A percentile compares a stretch with the other conserved stretches of the same genome.
phyloP scores from a whole-genome alignment of 371 early-diverging fungal species.

The Mucor ambiguus region DNA sequence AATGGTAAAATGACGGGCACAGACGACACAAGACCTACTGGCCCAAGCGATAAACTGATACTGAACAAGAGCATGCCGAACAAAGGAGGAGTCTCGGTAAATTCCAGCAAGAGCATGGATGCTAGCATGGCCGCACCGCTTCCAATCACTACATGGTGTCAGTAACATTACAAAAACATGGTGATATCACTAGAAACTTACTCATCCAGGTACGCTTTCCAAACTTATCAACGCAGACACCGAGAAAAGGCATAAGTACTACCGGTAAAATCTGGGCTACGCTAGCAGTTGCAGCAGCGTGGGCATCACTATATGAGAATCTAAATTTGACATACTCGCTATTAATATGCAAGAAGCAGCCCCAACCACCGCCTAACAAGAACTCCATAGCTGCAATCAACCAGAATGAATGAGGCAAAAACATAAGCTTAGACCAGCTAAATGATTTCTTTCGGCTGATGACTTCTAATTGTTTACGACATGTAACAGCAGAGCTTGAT shows the following conservation, averaged over 20 bases:
- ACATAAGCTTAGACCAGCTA: constrained; percentile 57
- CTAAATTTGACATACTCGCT: constrained; percentile 70
- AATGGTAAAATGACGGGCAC: constrained; percentile 65
- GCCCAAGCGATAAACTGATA: constrained; percentile 67
- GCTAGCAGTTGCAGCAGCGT: constrained; percentile 69
- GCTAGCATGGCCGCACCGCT: constrained; percentile 49
- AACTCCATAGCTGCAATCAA: constrained; percentile 64
- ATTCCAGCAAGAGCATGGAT: constrained; percentile 58
- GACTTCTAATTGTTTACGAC: constrained; percentile 41
- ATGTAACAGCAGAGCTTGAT: constrained; percentile 10
- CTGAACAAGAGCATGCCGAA: constrained; percentile 68
- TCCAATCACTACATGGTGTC: constrained; percentile 46
- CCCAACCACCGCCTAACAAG: constrained; percentile 71
- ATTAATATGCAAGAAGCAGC: constrained; percentile 73
- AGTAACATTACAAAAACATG: neutral
- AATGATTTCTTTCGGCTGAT: constrained; percentile 63
- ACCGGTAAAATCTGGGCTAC: constrained; percentile 70
- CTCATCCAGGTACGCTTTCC: constrained; percentile 66
- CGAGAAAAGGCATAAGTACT: constrained; percentile 67
- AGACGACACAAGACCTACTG: constrained; percentile 67
- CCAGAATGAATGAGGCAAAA: constrained; percentile 72
- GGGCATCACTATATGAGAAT: constrained; percentile 54
- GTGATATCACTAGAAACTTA: constrained; percentile 24
- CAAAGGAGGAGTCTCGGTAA: constrained; percentile 52
- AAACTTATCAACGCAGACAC: constrained; percentile 60